Evolutionary conservation across 225 moss, liverwort and hornwort genomes (phyloP).

Genomic region (Thuidium tamariscinum): DNA sequence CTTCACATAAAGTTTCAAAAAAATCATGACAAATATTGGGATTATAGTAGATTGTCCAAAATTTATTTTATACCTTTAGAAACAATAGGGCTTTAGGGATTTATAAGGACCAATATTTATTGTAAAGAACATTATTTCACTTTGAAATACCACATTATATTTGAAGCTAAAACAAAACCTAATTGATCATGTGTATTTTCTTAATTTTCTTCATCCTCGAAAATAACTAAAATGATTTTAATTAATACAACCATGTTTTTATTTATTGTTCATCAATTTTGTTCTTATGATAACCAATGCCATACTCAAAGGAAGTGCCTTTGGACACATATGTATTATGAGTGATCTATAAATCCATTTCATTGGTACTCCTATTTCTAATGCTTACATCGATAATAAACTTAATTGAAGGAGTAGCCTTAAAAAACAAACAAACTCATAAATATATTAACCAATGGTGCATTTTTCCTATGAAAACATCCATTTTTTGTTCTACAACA

Average conservation of each 20-base stretch:
- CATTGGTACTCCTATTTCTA: rapidly evolving
- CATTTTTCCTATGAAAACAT: not conserved
- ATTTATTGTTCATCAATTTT: not conserved
- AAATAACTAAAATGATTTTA: not conserved
- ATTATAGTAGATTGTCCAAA: too few relatives aligned
- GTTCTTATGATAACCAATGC: rapidly evolving
- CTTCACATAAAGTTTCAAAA: too few relatives aligned
- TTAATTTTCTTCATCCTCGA: rapidly evolving
- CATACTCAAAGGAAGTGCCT: not conserved
- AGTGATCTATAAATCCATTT: not conserved
- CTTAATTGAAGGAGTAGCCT: not conserved
- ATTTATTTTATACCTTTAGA: too few relatives aligned
- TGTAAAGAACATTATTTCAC: not conserved
- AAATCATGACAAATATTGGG: too few relatives aligned
- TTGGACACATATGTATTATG: too few relatives aligned
- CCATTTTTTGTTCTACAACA: not conserved
- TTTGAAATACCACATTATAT: not conserved
- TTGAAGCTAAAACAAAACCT: not conserved
- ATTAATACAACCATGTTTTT: not conserved
- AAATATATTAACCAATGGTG: not conserved
- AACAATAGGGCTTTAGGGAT: too few relatives aligned
- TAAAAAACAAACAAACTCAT: rapidly evolving
- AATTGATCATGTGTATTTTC: too few relatives aligned
- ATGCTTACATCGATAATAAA: rapidly evolving
- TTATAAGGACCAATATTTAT: not conserved